Base-by-base conservation (phyloP, 1,284 basidiomycete genomes). In the Athelia sp. region DNA sequence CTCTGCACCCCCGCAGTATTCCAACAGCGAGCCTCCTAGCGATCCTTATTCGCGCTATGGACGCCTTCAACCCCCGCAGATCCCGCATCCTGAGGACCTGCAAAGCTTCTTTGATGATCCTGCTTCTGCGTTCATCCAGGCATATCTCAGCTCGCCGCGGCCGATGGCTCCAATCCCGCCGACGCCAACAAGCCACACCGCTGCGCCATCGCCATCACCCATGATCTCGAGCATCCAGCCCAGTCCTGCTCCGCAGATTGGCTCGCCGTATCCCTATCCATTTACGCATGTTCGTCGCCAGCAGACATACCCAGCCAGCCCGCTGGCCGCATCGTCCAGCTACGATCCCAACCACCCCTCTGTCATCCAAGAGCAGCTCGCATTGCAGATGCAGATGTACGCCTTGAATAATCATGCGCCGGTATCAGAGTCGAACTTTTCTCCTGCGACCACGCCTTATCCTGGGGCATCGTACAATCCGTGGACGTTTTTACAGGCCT, bases 241-340 rank as follows among this genome's bases (percentile, higher is more conserved):
- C 58, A 80, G 76, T 50, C 78, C 80, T 13, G 62, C 76, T 2
- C 72, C 72, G 42, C 71, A 75, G 26, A 72, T 72, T 4, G 84
- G 86, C 13, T 89, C 86, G 3, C 86, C 86, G 0, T 88, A 87
- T 53, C 86, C 85, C 0, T 84, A 81, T 61, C 87, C 87, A 0
- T 89, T 82, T 64, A 75, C 76, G 9, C 86, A 89, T 53, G 80
- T 88, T 42, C 79, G 78, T 31, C 76, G 86, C 1, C 75, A 72
- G 26, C 63, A 70, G 43, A 59, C 62, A 4, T 71, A 74, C 43
- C 53, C 67, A 65, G 29, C 58, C 63, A 40, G 36, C 36, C 36
- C 36, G 36, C 15, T 40, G 9, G 36, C 75, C 3, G 69, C 74
- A 11, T 73, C 74, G 8, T 67, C 74, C 13, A 69, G 62, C 48